phyloP scores from a whole-genome alignment of 1,139 yeast genomes.

The Debaryomyces psychrophilus region DNA sequence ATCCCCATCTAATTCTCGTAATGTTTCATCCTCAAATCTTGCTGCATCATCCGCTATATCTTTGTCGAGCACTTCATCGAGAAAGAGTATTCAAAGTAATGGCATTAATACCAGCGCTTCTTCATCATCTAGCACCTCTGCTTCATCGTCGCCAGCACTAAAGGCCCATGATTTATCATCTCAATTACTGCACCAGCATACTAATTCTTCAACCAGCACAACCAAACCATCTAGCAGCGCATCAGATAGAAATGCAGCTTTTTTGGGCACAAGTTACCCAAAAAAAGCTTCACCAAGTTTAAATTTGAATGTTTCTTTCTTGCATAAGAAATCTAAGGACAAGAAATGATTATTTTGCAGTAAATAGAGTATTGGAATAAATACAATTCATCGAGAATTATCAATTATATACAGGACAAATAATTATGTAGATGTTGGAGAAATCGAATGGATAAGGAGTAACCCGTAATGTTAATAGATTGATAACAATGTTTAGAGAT shows the following conservation, averaged over 20 bases:
- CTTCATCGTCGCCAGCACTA: slow-evolving; percentile 15
- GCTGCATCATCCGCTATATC: slow-evolving; percentile 14
- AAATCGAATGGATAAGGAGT: not conserved
- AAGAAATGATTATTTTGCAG: slow-evolving; percentile 14
- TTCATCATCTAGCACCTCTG: slow-evolving; percentile 13
- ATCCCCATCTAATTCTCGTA: slow-evolving; percentile 35
- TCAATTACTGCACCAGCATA: slow-evolving; percentile 9
- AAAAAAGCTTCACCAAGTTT: slow-evolving; percentile 28
- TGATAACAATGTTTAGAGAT: slow-evolving; percentile 62
- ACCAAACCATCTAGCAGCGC: slow-evolving; percentile 38
- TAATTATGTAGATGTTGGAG: not conserved
- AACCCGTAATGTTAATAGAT: not conserved
- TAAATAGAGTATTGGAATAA: not conserved
- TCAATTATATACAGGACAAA: slow-evolving; percentile 10
- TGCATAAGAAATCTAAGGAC: slow-evolving; percentile 30
- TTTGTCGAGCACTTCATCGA: slow-evolving; percentile 17
- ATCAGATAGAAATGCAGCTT: slow-evolving; percentile 33
- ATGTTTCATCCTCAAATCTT: slow-evolving; percentile 30
- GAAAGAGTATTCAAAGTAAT: slow-evolving; percentile 12
- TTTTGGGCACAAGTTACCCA: slow-evolving; percentile 19
- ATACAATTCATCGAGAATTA: too few species aligned
- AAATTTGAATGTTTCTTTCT: slow-evolving; percentile 32
- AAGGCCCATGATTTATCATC: slow-evolving; percentile 14
- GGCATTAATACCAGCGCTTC: slow-evolving; percentile 6
- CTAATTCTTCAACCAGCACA: slow-evolving; percentile 12